phyloP scores from a whole-genome alignment of 1,284 basidiomycete species.

The Rhizoctonia solani region DNA sequence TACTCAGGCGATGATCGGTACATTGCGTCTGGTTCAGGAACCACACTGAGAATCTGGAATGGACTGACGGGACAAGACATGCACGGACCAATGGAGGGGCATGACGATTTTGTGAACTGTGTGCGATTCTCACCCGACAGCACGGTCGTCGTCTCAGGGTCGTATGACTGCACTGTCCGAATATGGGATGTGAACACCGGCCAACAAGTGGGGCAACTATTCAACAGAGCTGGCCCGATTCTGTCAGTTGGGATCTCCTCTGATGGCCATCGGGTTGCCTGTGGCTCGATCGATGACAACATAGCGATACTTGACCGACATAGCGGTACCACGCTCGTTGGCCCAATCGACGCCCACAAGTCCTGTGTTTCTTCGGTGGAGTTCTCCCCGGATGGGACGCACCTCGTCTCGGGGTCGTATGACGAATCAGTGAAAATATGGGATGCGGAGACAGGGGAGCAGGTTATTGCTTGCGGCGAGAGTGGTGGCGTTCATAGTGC shows the following conservation, averaged over 20 bases:
- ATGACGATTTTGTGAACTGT: background rate
- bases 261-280: too few relatives aligned
- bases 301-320: too few relatives aligned
- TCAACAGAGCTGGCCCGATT: background rate
- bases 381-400: background rate
- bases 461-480: background rate
- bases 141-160: background rate
- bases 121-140: background rate
- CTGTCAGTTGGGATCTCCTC: too few relatives aligned
- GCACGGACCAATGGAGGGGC: background rate
- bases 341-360: too few relatives aligned
- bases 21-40: background rate
- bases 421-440: background rate
- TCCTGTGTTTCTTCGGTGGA: too few relatives aligned
- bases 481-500: too few relatives aligned
- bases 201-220: background rate
- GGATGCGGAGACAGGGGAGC: background rate
- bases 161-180: background rate
- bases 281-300: too few relatives aligned
- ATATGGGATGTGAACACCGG: background rate
- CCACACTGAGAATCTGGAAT: background rate
- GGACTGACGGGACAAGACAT: background rate
- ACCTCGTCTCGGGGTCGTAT: background rate
- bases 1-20: background rate
- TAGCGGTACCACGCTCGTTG: too few relatives aligned